Base-by-base conservation (phyloP, 164 flowering plant species). In the Piper longum region DNA sequence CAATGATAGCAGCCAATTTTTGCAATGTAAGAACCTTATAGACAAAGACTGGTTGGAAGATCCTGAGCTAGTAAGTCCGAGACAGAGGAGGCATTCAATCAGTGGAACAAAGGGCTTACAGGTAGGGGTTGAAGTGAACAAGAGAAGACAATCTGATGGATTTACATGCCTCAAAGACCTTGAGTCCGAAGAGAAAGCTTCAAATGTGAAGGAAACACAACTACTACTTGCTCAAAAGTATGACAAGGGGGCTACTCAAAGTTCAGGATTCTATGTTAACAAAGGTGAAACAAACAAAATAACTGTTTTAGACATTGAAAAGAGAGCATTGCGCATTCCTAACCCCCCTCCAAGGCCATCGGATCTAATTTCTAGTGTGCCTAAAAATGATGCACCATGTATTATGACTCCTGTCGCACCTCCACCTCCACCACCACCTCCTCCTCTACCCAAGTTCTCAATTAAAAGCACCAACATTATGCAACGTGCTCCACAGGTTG, bases 311-410 rank as follows among this genome's bases (percentile, higher is more conserved):
- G 90, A 85, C 63, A 77, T 88, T 58, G 88, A 82, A 76, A 91
- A 80, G 66, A 73, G 96, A 62, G 88, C 87, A 2, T 68, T 85
- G 66, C 77, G 97, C 4, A 68, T 88, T 61, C 89, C 96, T 5
- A 91, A 85, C 66, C 97, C 96, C 11, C 97, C 97, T 71, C 96
- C 97, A 16, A 81, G 85, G 72, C 93, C 97, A 67, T 86, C 91
- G 0, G 67, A 69, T 64, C 58, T 66, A 18, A 59, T 67, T 70
- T 65, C 78, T 40, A 60, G 41, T 45, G 84, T 40, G 51, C 69
- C 69, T 54, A 85, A 79, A 63, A 74, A 77, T 60, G 80, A 73
- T 59, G 66, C 67, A 51, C 43, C 72, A 1, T 59, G 64, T 18
- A 69, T 69, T 18, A 69, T 69, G 65, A 54, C 67, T 69, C 79